Conservation (phyloP, 495 filamentous ascomycete genomes). For the Penicillium ucsense region DNA sequence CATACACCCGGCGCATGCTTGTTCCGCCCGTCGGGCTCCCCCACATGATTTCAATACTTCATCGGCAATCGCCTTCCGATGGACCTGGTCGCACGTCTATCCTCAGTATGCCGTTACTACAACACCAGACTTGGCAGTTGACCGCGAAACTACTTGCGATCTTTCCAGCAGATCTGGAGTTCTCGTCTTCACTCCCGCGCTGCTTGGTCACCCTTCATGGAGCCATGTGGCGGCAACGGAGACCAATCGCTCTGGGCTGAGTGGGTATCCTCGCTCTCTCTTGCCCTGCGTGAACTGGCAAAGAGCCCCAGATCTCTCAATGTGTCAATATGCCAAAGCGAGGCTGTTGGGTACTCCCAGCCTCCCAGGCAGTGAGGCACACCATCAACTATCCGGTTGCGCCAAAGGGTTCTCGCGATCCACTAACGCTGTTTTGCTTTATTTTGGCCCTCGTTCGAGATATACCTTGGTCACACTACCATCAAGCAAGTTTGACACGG, state of each 20-base stretch:
- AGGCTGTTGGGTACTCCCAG: too few relatives aligned
- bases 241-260: background rate
- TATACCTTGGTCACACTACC: too few relatives aligned
- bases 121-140: background rate
- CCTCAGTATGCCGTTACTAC: background rate
- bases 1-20: slow-evolving; percentile 9
- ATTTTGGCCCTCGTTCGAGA: too few relatives aligned
- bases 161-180: too few relatives aligned
- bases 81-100: too few relatives aligned
- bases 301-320: slow-evolving; percentile 1
- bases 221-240: too few relatives aligned
- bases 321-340: background rate
- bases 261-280: background rate
- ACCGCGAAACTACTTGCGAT: background rate
- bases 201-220: background rate
- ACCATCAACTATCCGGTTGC: too few relatives aligned
- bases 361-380: too few relatives aligned
- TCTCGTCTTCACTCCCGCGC: too few relatives aligned
- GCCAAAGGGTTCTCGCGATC: too few relatives aligned
- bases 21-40: slow-evolving; percentile 7
- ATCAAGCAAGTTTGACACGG: too few relatives aligned
- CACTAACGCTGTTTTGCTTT: too few relatives aligned
- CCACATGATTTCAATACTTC: background rate
- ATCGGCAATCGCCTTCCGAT: background rate
- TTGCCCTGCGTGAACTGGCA: slow-evolving; percentile 6